These are phyloP conservation scores for Scheffersomyces stambukii DNA, from an alignment of 1,139 yeast species.

Conservation along the genomic window DNA sequence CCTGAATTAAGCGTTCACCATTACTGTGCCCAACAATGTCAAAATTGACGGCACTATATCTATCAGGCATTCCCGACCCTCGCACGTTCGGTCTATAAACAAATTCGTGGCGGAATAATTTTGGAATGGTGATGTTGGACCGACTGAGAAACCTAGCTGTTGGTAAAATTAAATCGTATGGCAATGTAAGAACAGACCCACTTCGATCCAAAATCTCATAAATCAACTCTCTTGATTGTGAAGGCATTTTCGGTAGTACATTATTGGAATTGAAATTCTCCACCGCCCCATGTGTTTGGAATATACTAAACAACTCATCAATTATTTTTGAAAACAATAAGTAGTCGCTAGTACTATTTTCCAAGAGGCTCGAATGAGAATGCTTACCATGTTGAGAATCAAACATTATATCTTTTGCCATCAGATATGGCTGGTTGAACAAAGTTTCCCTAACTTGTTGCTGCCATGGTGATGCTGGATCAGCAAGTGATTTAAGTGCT, in stretches of 20 bases:
- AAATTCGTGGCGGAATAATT: constrained; percentile 69
- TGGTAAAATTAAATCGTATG: constrained; percentile 86
- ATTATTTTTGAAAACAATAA: constrained; percentile 48
- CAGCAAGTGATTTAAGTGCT: constrained; percentile 78
- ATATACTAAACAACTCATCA: constrained; percentile 54
- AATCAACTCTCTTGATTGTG: constrained; percentile 59
- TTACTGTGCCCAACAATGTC: constrained; percentile 62
- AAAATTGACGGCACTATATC: constrained; percentile 78
- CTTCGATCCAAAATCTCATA: constrained; percentile 80
- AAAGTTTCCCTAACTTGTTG: constrained; percentile 83
- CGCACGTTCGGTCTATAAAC: constrained; percentile 67
- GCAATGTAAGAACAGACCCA: constrained; percentile 83
- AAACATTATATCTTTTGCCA: constrained; percentile 78
- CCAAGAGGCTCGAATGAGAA: constrained; percentile 17
- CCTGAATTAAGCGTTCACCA: constrained; percentile 41
- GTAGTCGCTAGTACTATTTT: constrained; percentile 35
- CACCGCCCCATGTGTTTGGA: constrained; percentile 81
- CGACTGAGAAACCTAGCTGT: constrained; percentile 81
- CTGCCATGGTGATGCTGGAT: constrained; percentile 92
- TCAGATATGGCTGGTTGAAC: constrained; percentile 76
- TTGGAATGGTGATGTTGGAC: constrained; percentile 49
- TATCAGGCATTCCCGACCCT: constrained; percentile 66
- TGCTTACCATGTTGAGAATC: constrained; percentile 39
- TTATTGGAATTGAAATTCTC: constrained; percentile 52
- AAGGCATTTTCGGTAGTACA: constrained; percentile 77